Evolutionary conservation across 768 basidiomycete genomes (phyloP).

Genomic region (Lactarius trivialis): DNA sequence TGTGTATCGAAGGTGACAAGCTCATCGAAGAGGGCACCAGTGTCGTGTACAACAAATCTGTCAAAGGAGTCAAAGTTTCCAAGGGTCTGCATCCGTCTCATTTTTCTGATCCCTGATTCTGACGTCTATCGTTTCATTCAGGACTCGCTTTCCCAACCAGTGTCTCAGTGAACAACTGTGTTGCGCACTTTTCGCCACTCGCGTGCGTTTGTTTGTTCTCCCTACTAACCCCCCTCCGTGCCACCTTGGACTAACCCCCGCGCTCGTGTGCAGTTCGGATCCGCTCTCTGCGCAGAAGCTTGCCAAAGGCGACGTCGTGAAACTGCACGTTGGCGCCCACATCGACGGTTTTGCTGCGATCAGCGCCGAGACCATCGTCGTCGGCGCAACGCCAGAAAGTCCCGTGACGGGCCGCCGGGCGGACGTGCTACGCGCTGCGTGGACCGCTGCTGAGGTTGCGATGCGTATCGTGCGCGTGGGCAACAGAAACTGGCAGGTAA

Average conservation of each 20-base stretch:
- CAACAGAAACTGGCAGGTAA: slow-evolving; percentile 92
- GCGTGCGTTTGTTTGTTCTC: slow-evolving; percentile 49
- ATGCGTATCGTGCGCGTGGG: slow-evolving; percentile 88
- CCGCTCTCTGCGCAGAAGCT: slow-evolving; percentile 59
- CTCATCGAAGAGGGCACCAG: slow-evolving; percentile 82
- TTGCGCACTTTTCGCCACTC: slow-evolving; percentile 95
- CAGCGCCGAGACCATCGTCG: slow-evolving; percentile 87
- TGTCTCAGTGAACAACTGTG: slow-evolving; percentile 91
- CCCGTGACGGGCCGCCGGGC: slow-evolving; percentile 84
- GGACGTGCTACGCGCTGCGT: slow-evolving; percentile 91
- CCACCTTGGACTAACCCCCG: slow-evolving; percentile 8
- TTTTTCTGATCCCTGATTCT: neutral
- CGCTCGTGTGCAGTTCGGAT: slow-evolving; percentile 52
- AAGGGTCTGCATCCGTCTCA: slow-evolving; percentile 55
- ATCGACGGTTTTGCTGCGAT: slow-evolving; percentile 96
- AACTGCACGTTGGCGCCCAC: slow-evolving; percentile 93
- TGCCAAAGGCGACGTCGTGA: slow-evolving; percentile 87
- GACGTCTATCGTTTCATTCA: slow-evolving; percentile 28
- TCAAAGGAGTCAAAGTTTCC: slow-evolving; percentile 80
- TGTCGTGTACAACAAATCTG: slow-evolving; percentile 82
- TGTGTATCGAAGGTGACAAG: slow-evolving; percentile 91
- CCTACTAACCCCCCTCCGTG: no score
- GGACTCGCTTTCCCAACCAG: slow-evolving; percentile 93
- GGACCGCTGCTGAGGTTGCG: slow-evolving; percentile 86
- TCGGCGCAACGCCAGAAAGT: slow-evolving; percentile 65